A percentile compares a stretch with the other conserved stretches of the same genome.
Evolutionary conservation across 2,329 filamentous ascomycete species (phyloP).

Genomic region (Microascus cirrosus): DNA sequence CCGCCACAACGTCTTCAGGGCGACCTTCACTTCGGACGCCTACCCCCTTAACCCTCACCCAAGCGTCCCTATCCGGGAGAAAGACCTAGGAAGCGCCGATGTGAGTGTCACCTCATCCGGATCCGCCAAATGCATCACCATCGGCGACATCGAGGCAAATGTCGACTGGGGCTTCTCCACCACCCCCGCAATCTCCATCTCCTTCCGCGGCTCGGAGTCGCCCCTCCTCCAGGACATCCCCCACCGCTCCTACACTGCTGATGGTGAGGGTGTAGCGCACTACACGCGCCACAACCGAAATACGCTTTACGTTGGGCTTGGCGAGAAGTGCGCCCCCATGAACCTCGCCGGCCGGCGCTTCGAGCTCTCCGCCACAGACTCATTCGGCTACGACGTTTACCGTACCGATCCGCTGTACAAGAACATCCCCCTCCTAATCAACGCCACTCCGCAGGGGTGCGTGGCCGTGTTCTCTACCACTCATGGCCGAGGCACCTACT

Average conservation of each 20-base stretch:
- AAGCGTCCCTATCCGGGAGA: constrained; percentile 35
- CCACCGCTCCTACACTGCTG: constrained; percentile 51
- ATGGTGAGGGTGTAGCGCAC: constrained; percentile 39
- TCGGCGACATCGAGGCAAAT: constrained; percentile 37
- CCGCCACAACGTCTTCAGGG: constrained; percentile 53
- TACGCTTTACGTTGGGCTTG: constrained; percentile 58
- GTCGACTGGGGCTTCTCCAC: constrained; percentile 50
- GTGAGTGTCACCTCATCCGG: constrained; percentile 18
- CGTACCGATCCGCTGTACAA: constrained; percentile 65
- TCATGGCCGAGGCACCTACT: constrained; percentile 52
- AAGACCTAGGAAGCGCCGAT: constrained; percentile 17
- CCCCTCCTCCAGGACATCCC: constrained; percentile 52
- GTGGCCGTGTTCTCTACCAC: constrained; percentile 58
- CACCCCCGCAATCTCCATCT: constrained; percentile 46
- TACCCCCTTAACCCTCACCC: constrained; percentile 57
- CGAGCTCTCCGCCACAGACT: constrained; percentile 56
- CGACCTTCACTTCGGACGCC: constrained; percentile 50
- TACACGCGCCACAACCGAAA: constrained; percentile 52
- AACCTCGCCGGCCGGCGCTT: constrained; percentile 57
- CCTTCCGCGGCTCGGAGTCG: constrained; percentile 31
- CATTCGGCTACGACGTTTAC: constrained; percentile 63
- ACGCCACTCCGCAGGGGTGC: constrained; percentile 51
- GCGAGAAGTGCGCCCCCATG: constrained; percentile 65
- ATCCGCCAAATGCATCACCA: constrained; percentile 27
- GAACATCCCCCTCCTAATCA: constrained; percentile 62